phyloP scores from a whole-genome alignment of 768 basidiomycete genomes.

The Leccinum olivaceopallidum region DNA sequence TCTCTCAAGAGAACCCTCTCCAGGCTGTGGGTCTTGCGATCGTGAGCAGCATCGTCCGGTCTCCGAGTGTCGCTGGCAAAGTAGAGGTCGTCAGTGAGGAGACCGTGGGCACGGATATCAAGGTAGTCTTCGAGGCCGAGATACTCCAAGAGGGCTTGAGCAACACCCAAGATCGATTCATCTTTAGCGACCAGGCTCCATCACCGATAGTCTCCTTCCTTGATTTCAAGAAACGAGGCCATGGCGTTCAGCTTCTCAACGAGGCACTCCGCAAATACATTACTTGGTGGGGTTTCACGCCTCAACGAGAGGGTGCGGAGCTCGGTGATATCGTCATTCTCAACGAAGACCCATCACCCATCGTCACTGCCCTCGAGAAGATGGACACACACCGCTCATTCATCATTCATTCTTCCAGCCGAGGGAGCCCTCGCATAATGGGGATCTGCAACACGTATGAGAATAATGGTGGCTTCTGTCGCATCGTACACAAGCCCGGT shows the following conservation, averaged over 20 bases:
- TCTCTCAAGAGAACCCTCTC: slow-evolving; percentile 94
- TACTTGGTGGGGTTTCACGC: slow-evolving; percentile 75
- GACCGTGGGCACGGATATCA: slow-evolving; percentile 88
- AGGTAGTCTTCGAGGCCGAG: slow-evolving; percentile 79
- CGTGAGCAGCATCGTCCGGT: slow-evolving; percentile 88
- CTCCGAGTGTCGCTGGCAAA: slow-evolving; percentile 84
- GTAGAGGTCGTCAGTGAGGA: slow-evolving; percentile 95
- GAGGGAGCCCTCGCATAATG: slow-evolving; percentile 66
- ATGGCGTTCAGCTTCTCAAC: slow-evolving; percentile 67
- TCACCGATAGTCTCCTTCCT: slow-evolving; percentile 64
- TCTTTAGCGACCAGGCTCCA: slow-evolving; percentile 38
- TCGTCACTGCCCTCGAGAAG: slow-evolving; percentile 56
- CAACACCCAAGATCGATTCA: slow-evolving; percentile 47
- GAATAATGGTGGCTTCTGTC: slow-evolving; percentile 81
- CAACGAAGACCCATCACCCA: slow-evolving; percentile 70
- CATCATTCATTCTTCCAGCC: slow-evolving; percentile 70
- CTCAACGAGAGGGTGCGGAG: slow-evolving; percentile 40
- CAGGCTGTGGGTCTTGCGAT: slow-evolving; percentile 95
- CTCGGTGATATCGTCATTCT: slow-evolving; percentile 74
- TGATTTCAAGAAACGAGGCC: slow-evolving; percentile 66
- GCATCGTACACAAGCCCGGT: slow-evolving; percentile 86
- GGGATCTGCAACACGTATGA: slow-evolving; percentile 70
- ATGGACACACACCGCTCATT: slow-evolving; percentile 65
- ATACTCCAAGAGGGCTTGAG: slow-evolving; percentile 41
- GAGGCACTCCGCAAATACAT: slow-evolving; percentile 63